Percentiles rank a stretch among this genome's conserved stretches.
These are phyloP conservation scores for Ogataea wickerhamii DNA, from an alignment of 805 yeast genomes.

Conservation along the genomic window DNA sequence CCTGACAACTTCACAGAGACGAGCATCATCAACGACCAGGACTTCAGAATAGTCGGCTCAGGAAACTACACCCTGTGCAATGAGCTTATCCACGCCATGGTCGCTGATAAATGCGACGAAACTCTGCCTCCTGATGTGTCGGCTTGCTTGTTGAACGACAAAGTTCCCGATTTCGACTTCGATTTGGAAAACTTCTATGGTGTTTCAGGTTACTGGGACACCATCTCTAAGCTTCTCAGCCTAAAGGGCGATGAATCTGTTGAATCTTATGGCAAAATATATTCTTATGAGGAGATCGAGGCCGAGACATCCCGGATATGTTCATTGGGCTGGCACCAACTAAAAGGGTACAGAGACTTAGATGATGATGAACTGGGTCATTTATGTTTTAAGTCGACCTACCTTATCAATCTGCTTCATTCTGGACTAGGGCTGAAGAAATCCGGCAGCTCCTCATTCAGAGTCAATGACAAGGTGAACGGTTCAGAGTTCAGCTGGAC, in stretches of 20 bases:
- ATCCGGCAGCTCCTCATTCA: constrained; percentile 38
- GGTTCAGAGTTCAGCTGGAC: constrained; percentile 94
- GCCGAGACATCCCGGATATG: constrained; percentile 46
- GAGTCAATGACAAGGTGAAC: constrained; percentile 56
- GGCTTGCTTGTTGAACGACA: constrained; percentile 50
- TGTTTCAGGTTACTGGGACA: constrained; percentile 67
- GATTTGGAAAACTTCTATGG: constrained; percentile 56
- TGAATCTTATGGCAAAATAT: constrained; percentile 34
- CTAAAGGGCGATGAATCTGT: constrained; percentile 23
- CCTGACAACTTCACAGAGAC: constrained; percentile 41
- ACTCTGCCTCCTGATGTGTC: constrained; percentile 28
- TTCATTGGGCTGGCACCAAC: constrained; percentile 35
- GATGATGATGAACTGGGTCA: constrained; percentile 45
- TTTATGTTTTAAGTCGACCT: constrained; percentile 59
- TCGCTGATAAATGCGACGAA: constrained; percentile 27
- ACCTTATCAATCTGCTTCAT: constrained; percentile 56
- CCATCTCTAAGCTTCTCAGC: constrained; percentile 45
- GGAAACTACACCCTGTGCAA: constrained; percentile 51
- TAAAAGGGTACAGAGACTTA: constrained; percentile 28
- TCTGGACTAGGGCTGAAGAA: constrained; percentile 59
- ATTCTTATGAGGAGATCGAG: constrained; percentile 43
- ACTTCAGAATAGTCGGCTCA: constrained; percentile 41
- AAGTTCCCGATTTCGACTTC: constrained; percentile 55
- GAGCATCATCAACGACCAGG: constrained; percentile 11
- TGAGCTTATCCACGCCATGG: constrained; percentile 43